phyloP scores from a whole-genome alignment of 768 basidiomycete genomes.

The Tricholoma hemisulphureum region DNA sequence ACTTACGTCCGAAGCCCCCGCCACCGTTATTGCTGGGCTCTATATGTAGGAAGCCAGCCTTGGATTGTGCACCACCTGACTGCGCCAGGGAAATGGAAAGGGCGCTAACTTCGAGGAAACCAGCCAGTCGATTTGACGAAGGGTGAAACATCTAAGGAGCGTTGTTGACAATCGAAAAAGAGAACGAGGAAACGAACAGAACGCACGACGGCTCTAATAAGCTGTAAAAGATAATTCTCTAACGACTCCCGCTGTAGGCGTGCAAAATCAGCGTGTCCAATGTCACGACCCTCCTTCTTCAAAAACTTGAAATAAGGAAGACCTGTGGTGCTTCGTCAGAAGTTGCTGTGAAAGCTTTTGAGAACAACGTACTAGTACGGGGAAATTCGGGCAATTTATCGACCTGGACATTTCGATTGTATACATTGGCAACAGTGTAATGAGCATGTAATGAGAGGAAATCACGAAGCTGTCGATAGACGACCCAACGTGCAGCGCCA shows the following conservation, averaged over 20 bases:
- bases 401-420: conserved; percentile 56
- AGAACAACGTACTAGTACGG: conserved; percentile 54
- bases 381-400: conserved; percentile 92
- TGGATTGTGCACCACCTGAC: conserved; percentile 84
- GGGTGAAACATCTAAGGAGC: conserved; percentile 90
- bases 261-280: conserved; percentile 74
- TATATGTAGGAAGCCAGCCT: conserved; percentile 80
- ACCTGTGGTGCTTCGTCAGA: conserved; percentile 39
- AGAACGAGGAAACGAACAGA: background rate
- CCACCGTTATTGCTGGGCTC: conserved; percentile 51
- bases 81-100: conserved; percentile 78
- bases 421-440: conserved; percentile 81
- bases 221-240: conserved; percentile 83
- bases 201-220: conserved; percentile 87
- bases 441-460: conserved; percentile 89
- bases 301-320: conserved; percentile 91
- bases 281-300: conserved; percentile 57
- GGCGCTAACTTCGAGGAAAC: conserved; percentile 90
- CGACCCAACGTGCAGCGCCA: conserved; percentile 88
- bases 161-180: background rate
- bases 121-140: conserved; percentile 81
- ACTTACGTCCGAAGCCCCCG: conserved; percentile 63
- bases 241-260: conserved; percentile 76
- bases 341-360: background rate
- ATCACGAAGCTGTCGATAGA: conserved; percentile 91